Percentiles rank a stretch among this genome's conserved stretches.
phyloP scores from a whole-genome alignment of 2,329 filamentous ascomycete species.

The Alternaria conjuncta region DNA sequence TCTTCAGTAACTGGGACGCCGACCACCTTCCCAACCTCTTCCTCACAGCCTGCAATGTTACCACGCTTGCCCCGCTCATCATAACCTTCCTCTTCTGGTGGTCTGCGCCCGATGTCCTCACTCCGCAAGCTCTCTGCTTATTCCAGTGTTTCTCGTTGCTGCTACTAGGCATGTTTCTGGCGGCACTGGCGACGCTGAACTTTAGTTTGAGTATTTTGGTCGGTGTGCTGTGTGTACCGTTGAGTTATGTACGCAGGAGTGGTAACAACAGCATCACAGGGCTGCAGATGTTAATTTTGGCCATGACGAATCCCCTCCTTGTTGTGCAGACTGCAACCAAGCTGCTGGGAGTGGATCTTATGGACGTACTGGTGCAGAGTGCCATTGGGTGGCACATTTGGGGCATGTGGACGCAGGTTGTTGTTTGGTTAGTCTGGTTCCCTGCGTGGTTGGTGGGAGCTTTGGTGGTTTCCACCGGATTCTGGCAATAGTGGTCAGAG shows the following conservation, averaged over 20 bases:
- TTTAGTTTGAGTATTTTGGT: conserved; percentile 89
- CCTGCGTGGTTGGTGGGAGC: conserved; percentile 79
- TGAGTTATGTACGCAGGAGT: conserved; percentile 71
- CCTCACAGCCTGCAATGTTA: conserved; percentile 42
- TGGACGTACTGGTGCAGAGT: conserved; percentile 70
- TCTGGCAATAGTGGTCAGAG: conserved; percentile 12
- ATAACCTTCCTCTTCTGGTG: conserved; percentile 36
- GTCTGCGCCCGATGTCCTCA: conserved; percentile 55
- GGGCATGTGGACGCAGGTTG: conserved; percentile 86
- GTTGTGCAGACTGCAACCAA: conserved; percentile 37
- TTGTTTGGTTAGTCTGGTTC: conserved; percentile 97
- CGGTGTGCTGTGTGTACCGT: conserved; percentile 77
- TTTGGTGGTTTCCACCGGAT: conserved; percentile 38
- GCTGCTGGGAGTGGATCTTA: conserved; percentile 48
- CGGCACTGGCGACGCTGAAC: conserved; percentile 91
- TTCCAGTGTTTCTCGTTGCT: conserved; percentile 93
- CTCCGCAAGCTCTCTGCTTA: conserved; percentile 74
- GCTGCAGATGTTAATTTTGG: conserved; percentile 28
- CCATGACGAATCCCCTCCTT: conserved; percentile 41
- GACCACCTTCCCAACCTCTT: conserved; percentile 42
- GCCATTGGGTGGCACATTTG: conserved; percentile 89
- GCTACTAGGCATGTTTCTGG: conserved; percentile 87
- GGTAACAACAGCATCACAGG: conserved; percentile 14
- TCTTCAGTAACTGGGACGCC: conserved; percentile 78
- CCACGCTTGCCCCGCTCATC: conserved; percentile 41